Base-by-base conservation (phyloP, 345 rosid species). In the Brassica carinata region DNA sequence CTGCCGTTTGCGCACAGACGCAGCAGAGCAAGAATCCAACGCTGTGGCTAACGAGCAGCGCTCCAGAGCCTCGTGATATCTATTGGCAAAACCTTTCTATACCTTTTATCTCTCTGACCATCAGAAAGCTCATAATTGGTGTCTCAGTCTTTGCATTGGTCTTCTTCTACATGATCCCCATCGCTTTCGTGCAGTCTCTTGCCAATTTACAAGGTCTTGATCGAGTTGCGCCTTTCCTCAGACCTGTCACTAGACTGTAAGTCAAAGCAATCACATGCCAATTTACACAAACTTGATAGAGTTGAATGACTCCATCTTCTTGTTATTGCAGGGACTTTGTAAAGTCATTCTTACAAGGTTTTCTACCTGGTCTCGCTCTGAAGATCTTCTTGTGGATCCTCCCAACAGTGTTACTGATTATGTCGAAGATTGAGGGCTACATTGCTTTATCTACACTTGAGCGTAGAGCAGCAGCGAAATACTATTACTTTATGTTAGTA, bases 91-190 rank as follows among this genome's bases (percentile, higher is more conserved):
- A 96, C 80, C 85, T 96, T 81, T 89, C 97, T 73, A 96, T 96
- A 81, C 98, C 98, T 11, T 96, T 93, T 71, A 86, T 96, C 70
- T 96, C 98, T 2, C 81, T 92, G 86, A 90, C 86, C 83, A 85
- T 96, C 69, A 83, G 99, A 71, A 93, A 88, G 69, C 90, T 91
- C 64, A 74, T 93, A 34, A 92, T 93, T 73, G 86, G 96, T 11
- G 7, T 92, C 27, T 77, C 88, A 18, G 94, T 96, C 66, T 93
- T 96, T 79, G 90, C 92, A 36, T 81, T 96, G 87, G 94, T 93
- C 76, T 96, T 96, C 85, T 96, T 92, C 87, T 96, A 96, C 88
- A 93, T 96, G 99, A 93, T 96, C 82, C 99, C 99, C 36, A 93
- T 96, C 8, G 97, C 99, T 83, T 96, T 96, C 18, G 99, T 96